Evolutionary conservation across 768 basidiomycete species (phyloP), one percentile per base, ranked within the genome.

Genomic region (Harrya chromipes): DNA sequence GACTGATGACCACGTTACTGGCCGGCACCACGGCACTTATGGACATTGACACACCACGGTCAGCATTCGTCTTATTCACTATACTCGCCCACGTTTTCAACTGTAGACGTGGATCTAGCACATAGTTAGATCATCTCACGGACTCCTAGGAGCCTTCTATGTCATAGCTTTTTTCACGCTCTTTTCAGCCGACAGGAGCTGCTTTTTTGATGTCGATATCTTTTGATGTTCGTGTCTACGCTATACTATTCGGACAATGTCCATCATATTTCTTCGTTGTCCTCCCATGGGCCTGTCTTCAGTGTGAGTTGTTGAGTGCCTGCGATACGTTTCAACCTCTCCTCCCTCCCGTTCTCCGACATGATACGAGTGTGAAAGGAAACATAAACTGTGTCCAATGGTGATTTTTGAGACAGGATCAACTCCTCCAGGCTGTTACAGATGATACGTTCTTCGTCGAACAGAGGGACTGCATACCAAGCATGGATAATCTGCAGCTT

Each of bases 1-100:
- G 47, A 47, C 55, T 33, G 60, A 68, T 46, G 58, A 59, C 14
- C 69, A 72, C 45, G 50, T 69, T 52, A 60, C 50, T 41, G 58
- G 24, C 49, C 50, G 23, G n/a, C 55, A 70, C 51, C 79, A 77
- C 66, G 77, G 76, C 79, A 67, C 72, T 72, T 77, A 54, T 46
- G 63, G 52, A 60, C 6, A 17, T 5, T n/a, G 46, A 46, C 24
- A 47, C 13, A 9, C 14, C 29, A 10, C 27, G 26, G 43, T 58
- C 44, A n/a, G 41, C 31, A 19, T 7, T 38, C 21, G 20, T 26
- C 49, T 20, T 19, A 43, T 43, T n/a, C 38, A 50, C 31, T 6
- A 29, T 37, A 13, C 12, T 34, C n/a, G 37, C 38, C 40, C 29
- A 33, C 9, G 11, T 34, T 40, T 34, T 19, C 27, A 35, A 16